Evolutionary conservation across 345 rosid species (phyloP).

Genomic region (Boechera divaricarpa): DNA sequence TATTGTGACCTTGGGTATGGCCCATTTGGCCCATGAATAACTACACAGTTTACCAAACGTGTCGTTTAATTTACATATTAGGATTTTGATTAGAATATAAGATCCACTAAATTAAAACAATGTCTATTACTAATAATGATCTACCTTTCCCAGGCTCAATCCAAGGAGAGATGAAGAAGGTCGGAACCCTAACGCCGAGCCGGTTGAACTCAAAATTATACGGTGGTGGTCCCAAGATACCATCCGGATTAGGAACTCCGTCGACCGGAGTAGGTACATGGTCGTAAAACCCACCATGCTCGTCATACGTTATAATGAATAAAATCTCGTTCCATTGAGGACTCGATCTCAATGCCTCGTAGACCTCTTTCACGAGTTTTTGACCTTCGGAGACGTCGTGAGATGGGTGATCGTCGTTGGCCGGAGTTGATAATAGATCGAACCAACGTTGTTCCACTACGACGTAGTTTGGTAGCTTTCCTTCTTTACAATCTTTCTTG

Average conservation of each 20-base stretch:
- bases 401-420: conserved; percentile 62
- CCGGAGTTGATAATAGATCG: conserved; percentile 48
- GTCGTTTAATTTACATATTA: not conserved
- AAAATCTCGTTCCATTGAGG: conserved; percentile 65
- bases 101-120: not conserved
- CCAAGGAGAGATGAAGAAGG: conserved; percentile 64
- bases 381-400: conserved; percentile 65
- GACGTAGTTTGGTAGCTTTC: conserved; percentile 59
- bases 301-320: conserved; percentile 56
- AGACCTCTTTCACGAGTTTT: conserved; percentile 58
- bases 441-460: conserved; percentile 57
- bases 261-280: conserved; percentile 58
- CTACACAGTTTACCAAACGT: conserved; percentile 41
- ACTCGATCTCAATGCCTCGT: conserved; percentile 58
- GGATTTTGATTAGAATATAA: not conserved
- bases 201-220: conserved; percentile 60
- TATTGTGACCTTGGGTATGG: conserved; percentile 57
- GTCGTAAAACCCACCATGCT: conserved; percentile 68
- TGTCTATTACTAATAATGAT: not conserved
- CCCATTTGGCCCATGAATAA: conserved; percentile 56
- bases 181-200: conserved; percentile 66
- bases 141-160: conserved; percentile 59
- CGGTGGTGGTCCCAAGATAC: conserved; percentile 52
- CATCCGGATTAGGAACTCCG: conserved; percentile 63
- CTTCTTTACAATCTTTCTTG: conserved; percentile 55